phyloP scores from a whole-genome alignment of 2,329 filamentous ascomycete species.

The Diaporthe nobilis region DNA sequence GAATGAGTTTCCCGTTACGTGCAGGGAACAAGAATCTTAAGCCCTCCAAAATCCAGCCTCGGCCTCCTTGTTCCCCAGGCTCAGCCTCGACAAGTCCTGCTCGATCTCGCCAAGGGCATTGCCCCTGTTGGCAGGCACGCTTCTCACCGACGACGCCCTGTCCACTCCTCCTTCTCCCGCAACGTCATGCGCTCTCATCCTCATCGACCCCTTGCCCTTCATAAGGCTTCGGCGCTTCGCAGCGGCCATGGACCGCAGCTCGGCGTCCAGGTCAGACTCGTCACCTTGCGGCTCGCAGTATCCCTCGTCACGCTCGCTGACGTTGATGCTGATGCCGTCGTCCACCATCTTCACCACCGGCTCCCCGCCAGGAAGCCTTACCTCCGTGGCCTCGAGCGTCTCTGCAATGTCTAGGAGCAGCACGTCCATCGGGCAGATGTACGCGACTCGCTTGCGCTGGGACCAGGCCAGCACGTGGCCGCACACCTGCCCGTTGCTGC shows the following conservation, averaged over 20 bases:
- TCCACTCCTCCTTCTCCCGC: constrained; percentile 1
- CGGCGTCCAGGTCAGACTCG: constrained; percentile 31
- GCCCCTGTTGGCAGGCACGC: constrained; percentile 3
- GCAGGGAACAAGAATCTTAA: neutral
- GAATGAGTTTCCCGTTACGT: neutral
- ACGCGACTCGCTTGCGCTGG: constrained; percentile 83
- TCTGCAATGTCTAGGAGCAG: constrained; percentile 87
- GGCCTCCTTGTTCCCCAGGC: constrained; percentile 29
- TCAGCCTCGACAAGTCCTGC: constrained; percentile 35
- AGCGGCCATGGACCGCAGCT: constrained; percentile 40
- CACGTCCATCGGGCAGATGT: constrained; percentile 96
- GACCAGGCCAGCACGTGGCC: constrained; percentile 94
- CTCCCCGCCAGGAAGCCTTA: constrained; percentile 78
- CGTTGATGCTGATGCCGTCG: constrained; percentile 53
- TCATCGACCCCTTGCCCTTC: constrained; percentile 41
- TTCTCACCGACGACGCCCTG: constrained; percentile 22
- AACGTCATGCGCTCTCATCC: neutral
- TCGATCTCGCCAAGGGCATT: constrained; percentile 20
- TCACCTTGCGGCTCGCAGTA: constrained; percentile 67
- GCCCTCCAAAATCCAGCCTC: constrained; percentile 24
- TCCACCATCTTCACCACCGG: constrained; percentile 53
- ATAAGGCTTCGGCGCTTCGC: constrained; percentile 38
- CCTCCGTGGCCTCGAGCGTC: constrained; percentile 77
- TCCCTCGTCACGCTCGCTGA: constrained; percentile 67
- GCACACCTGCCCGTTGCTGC: constrained; percentile 82